phyloP scores from a whole-genome alignment of 2,329 filamentous ascomycete genomes.

The Hypoxylon sp. region DNA sequence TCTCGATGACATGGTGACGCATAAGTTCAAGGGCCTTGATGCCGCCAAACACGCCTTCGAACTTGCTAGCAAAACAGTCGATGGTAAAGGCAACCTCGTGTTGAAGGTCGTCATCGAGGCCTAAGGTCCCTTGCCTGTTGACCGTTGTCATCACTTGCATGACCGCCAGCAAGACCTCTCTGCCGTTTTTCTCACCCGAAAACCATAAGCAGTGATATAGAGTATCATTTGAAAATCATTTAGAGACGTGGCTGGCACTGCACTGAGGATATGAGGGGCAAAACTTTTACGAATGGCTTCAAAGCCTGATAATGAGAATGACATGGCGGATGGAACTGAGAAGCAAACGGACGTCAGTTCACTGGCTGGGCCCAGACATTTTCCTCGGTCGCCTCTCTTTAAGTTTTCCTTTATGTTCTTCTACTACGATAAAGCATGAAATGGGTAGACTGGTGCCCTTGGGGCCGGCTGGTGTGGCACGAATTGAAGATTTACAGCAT shows the following conservation, averaged over 20 bases:
- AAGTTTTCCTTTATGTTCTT: slow-evolving; percentile 4
- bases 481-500: slow-evolving; percentile 20
- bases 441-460: slow-evolving; percentile 32
- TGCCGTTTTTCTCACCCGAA: not conserved
- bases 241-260: slow-evolving; percentile 26
- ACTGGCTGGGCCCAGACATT: slow-evolving; percentile 14
- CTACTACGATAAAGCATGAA: slow-evolving; percentile 20
- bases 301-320: slow-evolving; percentile 39
- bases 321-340: slow-evolving; percentile 20
- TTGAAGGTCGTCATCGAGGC: slow-evolving; percentile 77
- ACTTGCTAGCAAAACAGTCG: slow-evolving; percentile 75
- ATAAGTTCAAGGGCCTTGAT: slow-evolving; percentile 74
- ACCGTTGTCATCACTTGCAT: not conserved
- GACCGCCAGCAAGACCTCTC: slow-evolving; percentile 5
- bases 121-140: slow-evolving; percentile 49
- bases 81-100: slow-evolving; percentile 75
- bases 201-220: slow-evolving; percentile 14
- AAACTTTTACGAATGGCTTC: slow-evolving; percentile 30
- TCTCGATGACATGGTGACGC: slow-evolving; percentile 79
- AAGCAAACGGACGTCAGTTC: slow-evolving; percentile 28
- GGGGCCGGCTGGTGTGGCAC: slow-evolving; percentile 27
- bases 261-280: slow-evolving; percentile 27
- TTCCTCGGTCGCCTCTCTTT: not conserved
- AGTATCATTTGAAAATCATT: slow-evolving; percentile 13
- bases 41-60: slow-evolving; percentile 75